These are phyloP conservation scores for Geoglossum cookeanum DNA, from an alignment of 2,329 filamentous ascomycete species.

Conservation along the genomic window DNA sequence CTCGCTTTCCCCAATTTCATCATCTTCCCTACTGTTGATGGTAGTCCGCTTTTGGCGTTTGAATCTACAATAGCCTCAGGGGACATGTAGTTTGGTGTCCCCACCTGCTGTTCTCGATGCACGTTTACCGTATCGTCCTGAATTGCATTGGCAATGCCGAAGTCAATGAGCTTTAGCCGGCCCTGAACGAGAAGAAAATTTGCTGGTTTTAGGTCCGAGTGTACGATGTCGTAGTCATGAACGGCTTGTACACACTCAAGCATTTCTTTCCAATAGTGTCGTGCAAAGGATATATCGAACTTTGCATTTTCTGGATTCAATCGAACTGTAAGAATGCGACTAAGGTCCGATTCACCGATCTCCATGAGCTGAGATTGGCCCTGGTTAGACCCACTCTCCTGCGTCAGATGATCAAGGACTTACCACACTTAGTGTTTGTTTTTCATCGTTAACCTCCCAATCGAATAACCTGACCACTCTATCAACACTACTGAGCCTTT, in stretches of 20 bases:
- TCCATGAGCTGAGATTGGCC: constrained; percentile 58
- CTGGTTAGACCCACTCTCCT: background rate
- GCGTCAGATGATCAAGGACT: constrained; percentile 19
- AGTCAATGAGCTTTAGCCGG: constrained; percentile 87
- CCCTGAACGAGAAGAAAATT: constrained; percentile 92
- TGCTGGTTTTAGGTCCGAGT: constrained; percentile 90
- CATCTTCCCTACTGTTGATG: constrained; percentile 38
- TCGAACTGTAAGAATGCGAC: constrained; percentile 59
- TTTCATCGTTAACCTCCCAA: constrained; percentile 84
- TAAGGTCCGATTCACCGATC: constrained; percentile 84
- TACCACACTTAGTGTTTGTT: constrained; percentile 71
- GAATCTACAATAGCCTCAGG: constrained; percentile 84
- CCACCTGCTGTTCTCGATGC: constrained; percentile 84
- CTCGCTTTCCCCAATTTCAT: constrained; percentile 94
- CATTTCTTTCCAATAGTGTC: constrained; percentile 99
- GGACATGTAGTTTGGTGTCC: constrained; percentile 97
- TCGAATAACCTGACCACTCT: constrained; percentile 81
- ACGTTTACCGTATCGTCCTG: constrained; percentile 96
- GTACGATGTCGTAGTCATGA: constrained; percentile 79
- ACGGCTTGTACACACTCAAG: constrained; percentile 83
- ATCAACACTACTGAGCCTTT: constrained; percentile 65
- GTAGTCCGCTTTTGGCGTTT: constrained; percentile 39
- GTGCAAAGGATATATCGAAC: constrained; percentile 77
- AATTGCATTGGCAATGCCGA: constrained; percentile 95
- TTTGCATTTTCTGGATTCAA: constrained; percentile 52